Conservation (phyloP, 805 yeast genomes). For the Komagataella ulmi region DNA sequence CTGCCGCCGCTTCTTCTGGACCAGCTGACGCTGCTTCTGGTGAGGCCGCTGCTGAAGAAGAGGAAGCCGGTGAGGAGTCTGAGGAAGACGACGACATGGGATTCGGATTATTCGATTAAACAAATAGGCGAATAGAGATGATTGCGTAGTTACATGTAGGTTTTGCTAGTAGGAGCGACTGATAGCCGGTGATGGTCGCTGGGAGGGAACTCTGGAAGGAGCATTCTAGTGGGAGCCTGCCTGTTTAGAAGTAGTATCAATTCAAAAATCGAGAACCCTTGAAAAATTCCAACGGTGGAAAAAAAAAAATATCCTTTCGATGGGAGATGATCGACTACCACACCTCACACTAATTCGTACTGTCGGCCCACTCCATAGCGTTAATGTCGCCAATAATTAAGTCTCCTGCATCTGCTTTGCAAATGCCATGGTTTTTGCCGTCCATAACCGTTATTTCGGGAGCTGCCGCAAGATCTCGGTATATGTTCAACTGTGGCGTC, state of each 20-base stretch:
- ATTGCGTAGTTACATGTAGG: constrained; percentile 1
- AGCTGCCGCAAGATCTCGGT: neutral
- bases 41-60: constrained; percentile 46
- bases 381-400: neutral
- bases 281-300: neutral
- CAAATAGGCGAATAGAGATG: constrained; percentile 5
- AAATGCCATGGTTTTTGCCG: neutral
- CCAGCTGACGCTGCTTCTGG: constrained; percentile 42
- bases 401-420: neutral
- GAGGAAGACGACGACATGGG: constrained; percentile 58
- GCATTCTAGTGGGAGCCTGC: neutral
- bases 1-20: constrained; percentile 50
- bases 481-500: neutral
- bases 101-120: constrained; percentile 94
- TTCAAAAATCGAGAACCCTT: neutral
- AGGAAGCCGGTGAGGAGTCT: constrained; percentile 35
- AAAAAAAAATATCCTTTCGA: no score
- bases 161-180: neutral
- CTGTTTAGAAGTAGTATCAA: neutral
- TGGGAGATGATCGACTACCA: neutral
- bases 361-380: neutral
- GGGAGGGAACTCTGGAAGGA: neutral
- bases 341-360: neutral
- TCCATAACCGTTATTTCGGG: constrained; percentile 2
- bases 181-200: constrained; percentile 1